Percentiles rank a stretch among this genome's conserved stretches.
These are phyloP conservation scores for Epichloe typhina DNA, from an alignment of 2,329 filamentous ascomycete genomes.

Conservation along the genomic window DNA sequence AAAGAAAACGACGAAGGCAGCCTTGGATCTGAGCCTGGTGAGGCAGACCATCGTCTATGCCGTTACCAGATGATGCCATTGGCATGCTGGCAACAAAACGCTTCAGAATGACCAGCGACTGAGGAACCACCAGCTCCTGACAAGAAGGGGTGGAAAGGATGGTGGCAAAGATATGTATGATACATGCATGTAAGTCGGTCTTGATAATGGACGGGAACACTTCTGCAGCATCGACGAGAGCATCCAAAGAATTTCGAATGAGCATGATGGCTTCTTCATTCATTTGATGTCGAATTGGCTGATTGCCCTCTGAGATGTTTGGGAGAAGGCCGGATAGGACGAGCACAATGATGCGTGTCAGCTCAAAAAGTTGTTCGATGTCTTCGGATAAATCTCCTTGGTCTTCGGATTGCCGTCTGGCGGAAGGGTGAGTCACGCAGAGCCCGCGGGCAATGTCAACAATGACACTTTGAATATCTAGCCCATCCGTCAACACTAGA, in stretches of 20 bases:
- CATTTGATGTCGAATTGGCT: slow-evolving; percentile 58
- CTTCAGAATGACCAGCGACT: slow-evolving; percentile 81
- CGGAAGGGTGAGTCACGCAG: slow-evolving; percentile 83
- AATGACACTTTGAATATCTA: slow-evolving; percentile 81
- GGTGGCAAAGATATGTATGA: slow-evolving; percentile 90
- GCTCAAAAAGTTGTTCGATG: slow-evolving; percentile 93
- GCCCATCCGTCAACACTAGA: slow-evolving; percentile 78
- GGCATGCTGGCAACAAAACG: slow-evolving; percentile 74
- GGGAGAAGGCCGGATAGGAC: slow-evolving; percentile 81
- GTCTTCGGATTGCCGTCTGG: slow-evolving; percentile 40
- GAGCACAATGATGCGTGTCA: slow-evolving; percentile 90
- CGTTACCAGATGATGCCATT: slow-evolving; percentile 24
- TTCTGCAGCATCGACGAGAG: slow-evolving; percentile 85
- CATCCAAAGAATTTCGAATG: slow-evolving; percentile 66
- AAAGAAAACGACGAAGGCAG: slow-evolving; percentile 69
- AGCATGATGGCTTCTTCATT: slow-evolving; percentile 79
- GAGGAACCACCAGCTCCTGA: slow-evolving; percentile 78
- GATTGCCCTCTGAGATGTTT: slow-evolving; percentile 57
- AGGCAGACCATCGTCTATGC: slow-evolving; percentile 29
- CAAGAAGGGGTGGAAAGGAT: slow-evolving; percentile 75
- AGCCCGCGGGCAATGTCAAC: slow-evolving; percentile 87
- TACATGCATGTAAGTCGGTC: slow-evolving; percentile 89
- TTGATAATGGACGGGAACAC: slow-evolving; percentile 96
- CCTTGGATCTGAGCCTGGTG: slow-evolving; percentile 63
- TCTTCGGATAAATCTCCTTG: slow-evolving; percentile 84